A percentile compares a stretch with the other conserved stretches of the same genome.
Conservation (phyloP, 441 rosid species). For the Erysimum pusillum region DNA sequence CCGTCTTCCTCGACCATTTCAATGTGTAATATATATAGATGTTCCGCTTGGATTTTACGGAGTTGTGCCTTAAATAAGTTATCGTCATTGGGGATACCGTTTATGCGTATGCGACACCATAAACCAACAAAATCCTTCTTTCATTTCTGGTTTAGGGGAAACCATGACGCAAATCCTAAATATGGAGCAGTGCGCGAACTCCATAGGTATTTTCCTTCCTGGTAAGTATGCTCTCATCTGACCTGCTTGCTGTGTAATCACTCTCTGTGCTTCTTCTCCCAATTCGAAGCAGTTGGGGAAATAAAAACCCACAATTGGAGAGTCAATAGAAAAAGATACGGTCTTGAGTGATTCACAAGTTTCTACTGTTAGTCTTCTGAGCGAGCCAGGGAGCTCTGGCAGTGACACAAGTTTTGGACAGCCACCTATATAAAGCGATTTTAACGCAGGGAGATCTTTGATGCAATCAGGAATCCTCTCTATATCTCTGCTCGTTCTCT, state of each 20-base stretch:
- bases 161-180: constrained; percentile 8
- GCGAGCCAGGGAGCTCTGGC: constrained; percentile 8
- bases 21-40: neutral
- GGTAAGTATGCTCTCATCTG: neutral
- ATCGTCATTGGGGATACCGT: neutral
- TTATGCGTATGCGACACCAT: neutral
- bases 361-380: neutral
- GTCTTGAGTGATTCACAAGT: constrained; percentile 1
- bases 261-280: neutral
- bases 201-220: neutral
- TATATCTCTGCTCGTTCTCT: neutral
- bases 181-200: neutral
- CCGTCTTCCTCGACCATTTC: neutral
- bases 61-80: neutral
- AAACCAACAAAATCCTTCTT: neutral
- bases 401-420: constrained; percentile 23
- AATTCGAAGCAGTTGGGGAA: constrained; percentile 2
- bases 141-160: neutral
- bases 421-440: neutral
- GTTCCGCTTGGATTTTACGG: neutral
- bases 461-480: constrained; percentile 24
- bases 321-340: neutral
- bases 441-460: constrained; percentile 7
- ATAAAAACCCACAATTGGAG: neutral
- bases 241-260: neutral